phyloP scores from a whole-genome alignment of 306 rosid genomes.

The Ziziphus jujuba region DNA sequence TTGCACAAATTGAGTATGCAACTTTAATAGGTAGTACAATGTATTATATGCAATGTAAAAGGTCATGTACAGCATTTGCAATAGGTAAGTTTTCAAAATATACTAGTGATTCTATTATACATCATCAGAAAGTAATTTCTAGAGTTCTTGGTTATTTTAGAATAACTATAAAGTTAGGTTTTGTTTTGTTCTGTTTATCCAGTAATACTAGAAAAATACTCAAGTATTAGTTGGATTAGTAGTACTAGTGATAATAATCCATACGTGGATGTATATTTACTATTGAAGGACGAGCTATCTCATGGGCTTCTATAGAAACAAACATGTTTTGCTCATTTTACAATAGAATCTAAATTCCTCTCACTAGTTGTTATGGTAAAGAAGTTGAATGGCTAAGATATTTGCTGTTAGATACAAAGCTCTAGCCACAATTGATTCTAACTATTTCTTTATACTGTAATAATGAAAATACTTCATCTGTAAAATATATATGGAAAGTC shows the following conservation, averaged over 20 bases:
- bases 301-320: no score
- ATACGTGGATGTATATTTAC: no score
- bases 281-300: no score
- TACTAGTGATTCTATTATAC: background rate
- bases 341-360: background rate
- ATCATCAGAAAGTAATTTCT: background rate
- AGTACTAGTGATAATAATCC: no score
- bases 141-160: conserved; percentile 3
- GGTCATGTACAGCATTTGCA: background rate
- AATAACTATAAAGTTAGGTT: background rate
- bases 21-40: background rate
- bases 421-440: conserved; percentile 10
- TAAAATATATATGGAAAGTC: background rate
- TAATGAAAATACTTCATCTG: background rate
- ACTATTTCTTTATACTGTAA: conserved; percentile 2
- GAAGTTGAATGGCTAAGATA: conserved; percentile 1
- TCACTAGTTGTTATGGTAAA: background rate
- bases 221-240: background rate
- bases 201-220: background rate
- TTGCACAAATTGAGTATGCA: background rate
- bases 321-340: background rate
- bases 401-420: background rate
- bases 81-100: conserved; percentile 1
- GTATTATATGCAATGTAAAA: conserved; percentile 11
- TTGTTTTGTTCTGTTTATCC: background rate